Evolutionary conservation across 1,139 yeast species (phyloP).

Genomic region (Debaryomyces psychrophilus): DNA sequence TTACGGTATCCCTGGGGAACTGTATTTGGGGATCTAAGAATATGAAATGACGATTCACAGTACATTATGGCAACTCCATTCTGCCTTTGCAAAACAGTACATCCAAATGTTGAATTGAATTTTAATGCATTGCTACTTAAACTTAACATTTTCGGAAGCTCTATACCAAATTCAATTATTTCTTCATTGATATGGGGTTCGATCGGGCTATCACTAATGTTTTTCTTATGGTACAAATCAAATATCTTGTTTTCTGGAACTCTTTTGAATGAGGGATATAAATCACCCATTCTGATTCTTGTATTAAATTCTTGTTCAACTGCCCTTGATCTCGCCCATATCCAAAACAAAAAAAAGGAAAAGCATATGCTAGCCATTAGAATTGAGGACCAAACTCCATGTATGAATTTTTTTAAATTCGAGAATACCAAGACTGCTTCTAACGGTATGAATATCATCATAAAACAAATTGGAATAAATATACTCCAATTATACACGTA

Average conservation of each 20-base stretch:
- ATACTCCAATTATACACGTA: slow-evolving; percentile 47
- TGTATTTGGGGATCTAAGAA: slow-evolving; percentile 41
- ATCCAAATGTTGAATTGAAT: slow-evolving; percentile 28
- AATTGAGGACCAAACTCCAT: slow-evolving; percentile 65
- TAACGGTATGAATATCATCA: slow-evolving; percentile 47
- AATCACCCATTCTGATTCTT: slow-evolving; percentile 32
- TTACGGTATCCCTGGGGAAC: slow-evolving; percentile 45
- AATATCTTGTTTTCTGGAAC: slow-evolving; percentile 20
- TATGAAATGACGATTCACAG: slow-evolving; percentile 34
- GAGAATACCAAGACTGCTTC: slow-evolving; percentile 51
- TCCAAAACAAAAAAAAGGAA: slow-evolving; percentile 45
- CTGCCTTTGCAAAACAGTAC: slow-evolving; percentile 24
- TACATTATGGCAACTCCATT: slow-evolving; percentile 48
- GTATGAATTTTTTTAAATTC: slow-evolving; percentile 52
- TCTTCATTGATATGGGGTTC: slow-evolving; percentile 8
- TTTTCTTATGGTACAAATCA: slow-evolving; percentile 21
- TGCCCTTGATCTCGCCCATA: slow-evolving; percentile 48
- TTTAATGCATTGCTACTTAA: slow-evolving; percentile 6
- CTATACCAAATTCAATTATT: slow-evolving; percentile 3
- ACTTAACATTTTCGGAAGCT: slow-evolving; percentile 2
- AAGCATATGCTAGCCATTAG: slow-evolving; percentile 39
- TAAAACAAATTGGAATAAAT: slow-evolving; percentile 36
- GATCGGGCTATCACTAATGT: slow-evolving; percentile 9
- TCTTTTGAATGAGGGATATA: slow-evolving; percentile 29
- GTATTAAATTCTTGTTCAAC: slow-evolving; percentile 38